Evolutionary conservation across 108 stramenopile species (phyloP).

Genomic region (Skeletonema menzelii): DNA sequence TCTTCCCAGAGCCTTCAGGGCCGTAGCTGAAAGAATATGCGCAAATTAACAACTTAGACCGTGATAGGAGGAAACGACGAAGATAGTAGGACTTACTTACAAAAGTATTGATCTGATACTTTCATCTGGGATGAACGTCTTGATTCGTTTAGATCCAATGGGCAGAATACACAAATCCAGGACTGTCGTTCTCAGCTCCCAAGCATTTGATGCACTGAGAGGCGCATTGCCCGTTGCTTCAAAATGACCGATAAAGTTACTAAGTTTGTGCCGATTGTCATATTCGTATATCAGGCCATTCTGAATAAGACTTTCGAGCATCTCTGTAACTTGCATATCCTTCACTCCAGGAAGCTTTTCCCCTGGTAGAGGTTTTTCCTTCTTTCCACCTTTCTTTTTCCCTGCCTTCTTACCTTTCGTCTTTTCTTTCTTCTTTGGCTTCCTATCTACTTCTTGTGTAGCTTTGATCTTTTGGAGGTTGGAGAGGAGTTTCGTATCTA

Average conservation of each 20-base stretch:
- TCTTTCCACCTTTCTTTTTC: constrained; percentile 67
- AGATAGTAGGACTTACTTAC: background rate
- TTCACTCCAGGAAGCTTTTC: constrained; percentile 63
- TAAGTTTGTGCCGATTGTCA: constrained; percentile 7
- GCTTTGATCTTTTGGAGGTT: constrained; percentile 75
- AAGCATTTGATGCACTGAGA: constrained; percentile 56
- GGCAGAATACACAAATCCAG: constrained; percentile 80
- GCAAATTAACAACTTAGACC: background rate
- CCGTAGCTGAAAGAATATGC: constrained; percentile 47
- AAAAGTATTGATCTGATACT: constrained; percentile 66
- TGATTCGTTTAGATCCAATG: constrained; percentile 52
- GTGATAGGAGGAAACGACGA: background rate
- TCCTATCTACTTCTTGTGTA: constrained; percentile 45
- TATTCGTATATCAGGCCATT: constrained; percentile 52
- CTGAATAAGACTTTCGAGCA: constrained; percentile 65
- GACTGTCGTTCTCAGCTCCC: constrained; percentile 66
- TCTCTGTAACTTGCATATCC: constrained; percentile 64
- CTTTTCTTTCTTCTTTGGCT: constrained; percentile 50
- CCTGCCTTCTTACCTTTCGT: constrained; percentile 35
- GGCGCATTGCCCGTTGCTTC: background rate
- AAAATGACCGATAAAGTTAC: constrained; percentile 60
- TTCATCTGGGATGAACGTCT: constrained; percentile 30
- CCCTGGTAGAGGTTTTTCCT: constrained; percentile 81
- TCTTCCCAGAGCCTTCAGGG: constrained; percentile 76
- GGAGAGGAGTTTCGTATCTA: constrained; percentile 75